These are phyloP conservation scores for Phytophthora meadii DNA, from an alignment of 352 stramenopile genomes.

Conservation along the genomic window DNA sequence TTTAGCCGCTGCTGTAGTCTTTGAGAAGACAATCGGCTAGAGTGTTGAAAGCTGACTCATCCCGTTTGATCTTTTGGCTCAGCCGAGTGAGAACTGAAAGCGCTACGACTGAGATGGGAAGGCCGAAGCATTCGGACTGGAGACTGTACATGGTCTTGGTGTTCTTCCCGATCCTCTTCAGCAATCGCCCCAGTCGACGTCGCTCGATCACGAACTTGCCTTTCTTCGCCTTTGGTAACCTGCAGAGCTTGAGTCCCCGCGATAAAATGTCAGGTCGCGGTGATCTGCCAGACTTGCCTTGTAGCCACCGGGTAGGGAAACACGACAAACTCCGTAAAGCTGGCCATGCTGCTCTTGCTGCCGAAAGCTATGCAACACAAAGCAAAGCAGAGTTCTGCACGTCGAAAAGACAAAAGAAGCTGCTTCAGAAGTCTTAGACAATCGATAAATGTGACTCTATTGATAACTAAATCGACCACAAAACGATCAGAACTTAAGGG, in stretches of 20 bases:
- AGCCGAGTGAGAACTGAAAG: slow-evolving; percentile 2
- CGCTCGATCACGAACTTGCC: slow-evolving; percentile 1
- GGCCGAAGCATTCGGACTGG: slow-evolving; percentile 3
- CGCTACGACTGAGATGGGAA: not conserved
- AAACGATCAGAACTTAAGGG: no score
- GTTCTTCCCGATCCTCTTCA: slow-evolving; percentile 10
- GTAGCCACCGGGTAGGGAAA: not conserved
- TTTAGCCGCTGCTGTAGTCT: not conserved
- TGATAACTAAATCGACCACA: no score
- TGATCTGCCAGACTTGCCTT: not conserved
- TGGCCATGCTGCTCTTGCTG: not conserved
- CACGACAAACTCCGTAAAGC: not conserved
- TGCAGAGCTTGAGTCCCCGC: not conserved
- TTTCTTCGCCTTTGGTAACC: slow-evolving; percentile 1
- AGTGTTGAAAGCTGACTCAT: slow-evolving; percentile 5
- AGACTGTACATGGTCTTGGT: slow-evolving; percentile 1
- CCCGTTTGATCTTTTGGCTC: slow-evolving; percentile 11
- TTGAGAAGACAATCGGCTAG: not conserved
- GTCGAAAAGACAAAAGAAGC: no score
- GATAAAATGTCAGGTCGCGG: slow-evolving; percentile 1
- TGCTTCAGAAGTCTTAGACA: no score
- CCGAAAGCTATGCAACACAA: not conserved
- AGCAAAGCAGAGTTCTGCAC: not conserved
- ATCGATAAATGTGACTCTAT: no score
- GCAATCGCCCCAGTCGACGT: not conserved